Conservation (phyloP, 768 basidiomycete genomes). For the Termitomyces sp. region DNA sequence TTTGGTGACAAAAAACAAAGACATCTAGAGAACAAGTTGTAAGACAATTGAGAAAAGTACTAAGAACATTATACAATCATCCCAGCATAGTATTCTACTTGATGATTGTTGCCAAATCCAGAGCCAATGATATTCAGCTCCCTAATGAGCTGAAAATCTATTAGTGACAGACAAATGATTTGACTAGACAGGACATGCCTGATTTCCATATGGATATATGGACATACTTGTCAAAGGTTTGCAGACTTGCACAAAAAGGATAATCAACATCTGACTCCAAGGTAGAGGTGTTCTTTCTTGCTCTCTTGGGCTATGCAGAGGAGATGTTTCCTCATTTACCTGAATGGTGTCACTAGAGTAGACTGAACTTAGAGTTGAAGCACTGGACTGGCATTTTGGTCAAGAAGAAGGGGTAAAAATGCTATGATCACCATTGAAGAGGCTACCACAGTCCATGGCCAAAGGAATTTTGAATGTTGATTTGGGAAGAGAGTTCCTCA, state of each 20-base stretch:
- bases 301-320: constrained; percentile 19
- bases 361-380: not conserved
- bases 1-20: constrained; percentile 68
- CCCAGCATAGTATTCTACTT: constrained; percentile 62
- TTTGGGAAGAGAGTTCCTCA: not conserved
- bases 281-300: constrained; percentile 38
- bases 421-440: not conserved
- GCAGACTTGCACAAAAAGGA: constrained; percentile 44
- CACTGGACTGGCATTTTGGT: not conserved
- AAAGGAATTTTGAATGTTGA: not conserved
- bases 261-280: constrained; percentile 41
- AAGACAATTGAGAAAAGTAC: not conserved
- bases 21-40: constrained; percentile 41
- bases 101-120: constrained; percentile 47
- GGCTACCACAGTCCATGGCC: not conserved
- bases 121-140: constrained; percentile 47
- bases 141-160: constrained; percentile 39
- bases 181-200: constrained; percentile 25
- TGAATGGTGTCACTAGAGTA: not conserved
- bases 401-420: not conserved
- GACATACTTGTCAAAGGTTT: constrained; percentile 47
- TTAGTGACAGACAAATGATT: not conserved
- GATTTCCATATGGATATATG: constrained; percentile 60
- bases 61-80: constrained; percentile 28
- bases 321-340: constrained; percentile 29